phyloP scores from a whole-genome alignment of 2,329 filamentous ascomycete species.

The Neopestalotiopsis sp. region DNA sequence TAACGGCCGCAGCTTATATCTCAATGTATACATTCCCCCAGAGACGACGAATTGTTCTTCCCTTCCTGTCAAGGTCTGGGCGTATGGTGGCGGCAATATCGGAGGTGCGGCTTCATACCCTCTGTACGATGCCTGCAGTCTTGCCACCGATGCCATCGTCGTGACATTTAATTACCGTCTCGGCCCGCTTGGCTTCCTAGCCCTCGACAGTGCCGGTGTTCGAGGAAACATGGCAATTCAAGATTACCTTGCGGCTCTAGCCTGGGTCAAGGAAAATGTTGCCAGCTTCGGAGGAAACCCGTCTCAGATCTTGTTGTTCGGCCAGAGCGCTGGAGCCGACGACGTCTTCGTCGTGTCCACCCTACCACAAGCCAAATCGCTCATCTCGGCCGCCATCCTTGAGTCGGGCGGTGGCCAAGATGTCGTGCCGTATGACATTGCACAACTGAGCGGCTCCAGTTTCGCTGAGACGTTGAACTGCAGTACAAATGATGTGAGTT shows the following conservation, averaged over 20 bases:
- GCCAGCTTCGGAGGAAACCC: background rate
- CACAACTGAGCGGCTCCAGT: background rate
- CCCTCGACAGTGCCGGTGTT: background rate
- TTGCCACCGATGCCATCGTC: background rate
- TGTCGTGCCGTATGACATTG: background rate
- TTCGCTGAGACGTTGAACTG: background rate
- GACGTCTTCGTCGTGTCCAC: background rate
- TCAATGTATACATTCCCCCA: background rate
- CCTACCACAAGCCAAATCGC: background rate
- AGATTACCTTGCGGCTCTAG: background rate
- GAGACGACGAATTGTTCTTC: background rate
- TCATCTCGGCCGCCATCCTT: background rate
- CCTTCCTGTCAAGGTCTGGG: background rate
- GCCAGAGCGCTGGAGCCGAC: background rate
- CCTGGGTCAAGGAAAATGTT: slow-evolving; percentile 3
- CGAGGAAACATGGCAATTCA: background rate
- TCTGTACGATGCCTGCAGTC: slow-evolving; percentile 4
- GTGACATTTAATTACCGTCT: background rate
- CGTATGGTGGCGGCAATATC: slow-evolving; percentile 2
- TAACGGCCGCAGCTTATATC: background rate
- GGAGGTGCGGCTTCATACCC: background rate
- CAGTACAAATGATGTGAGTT: background rate
- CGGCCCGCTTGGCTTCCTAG: background rate
- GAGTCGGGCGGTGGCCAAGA: background rate
- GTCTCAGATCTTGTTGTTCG: background rate